Percentiles rank a stretch among this genome's conserved stretches.
These are phyloP conservation scores for Moesziomyces parantarcticus DNA, from an alignment of 1,284 basidiomycete species.

Conservation along the genomic window DNA sequence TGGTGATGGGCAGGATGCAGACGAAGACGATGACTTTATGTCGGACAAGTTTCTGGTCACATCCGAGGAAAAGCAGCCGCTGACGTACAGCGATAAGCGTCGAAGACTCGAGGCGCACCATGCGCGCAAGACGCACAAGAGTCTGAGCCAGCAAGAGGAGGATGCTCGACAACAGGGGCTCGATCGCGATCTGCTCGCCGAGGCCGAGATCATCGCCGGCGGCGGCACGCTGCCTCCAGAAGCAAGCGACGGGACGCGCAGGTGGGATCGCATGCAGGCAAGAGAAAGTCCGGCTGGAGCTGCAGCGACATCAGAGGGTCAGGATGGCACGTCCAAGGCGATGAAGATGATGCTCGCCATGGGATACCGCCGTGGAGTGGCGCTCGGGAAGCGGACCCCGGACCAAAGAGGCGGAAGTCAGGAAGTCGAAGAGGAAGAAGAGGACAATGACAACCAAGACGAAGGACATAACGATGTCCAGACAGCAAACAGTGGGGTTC, in stretches of 20 bases:
- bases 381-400: constrained; percentile 31
- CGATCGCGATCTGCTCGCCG: constrained; percentile 39
- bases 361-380: constrained; percentile 45
- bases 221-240: constrained; percentile 30
- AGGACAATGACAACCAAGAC: not conserved
- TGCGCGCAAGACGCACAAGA: constrained; percentile 4
- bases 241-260: constrained; percentile 12
- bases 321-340: constrained; percentile 39
- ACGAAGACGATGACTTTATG: constrained; percentile 44
- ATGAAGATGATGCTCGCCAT: constrained; percentile 59
- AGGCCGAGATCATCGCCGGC: constrained; percentile 48
- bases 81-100: constrained; percentile 35
- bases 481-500: not conserved
- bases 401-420: constrained; percentile 6
- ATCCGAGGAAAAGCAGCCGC: constrained; percentile 12
- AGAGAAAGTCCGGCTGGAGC: not conserved
- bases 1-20: constrained; percentile 7
- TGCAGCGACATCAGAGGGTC: not conserved
- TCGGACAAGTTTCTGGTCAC: constrained; percentile 37
- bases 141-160: constrained; percentile 23
- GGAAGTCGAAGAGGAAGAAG: constrained; percentile 24
- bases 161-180: constrained; percentile 35
- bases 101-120: constrained; percentile 24
- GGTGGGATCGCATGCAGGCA: constrained; percentile 26
- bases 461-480: not conserved